Evolutionary conservation across 2,329 filamentous ascomycete genomes (phyloP), one percentile per base, ranked within the genome.

Genomic region (Aspergillus fructus): DNA sequence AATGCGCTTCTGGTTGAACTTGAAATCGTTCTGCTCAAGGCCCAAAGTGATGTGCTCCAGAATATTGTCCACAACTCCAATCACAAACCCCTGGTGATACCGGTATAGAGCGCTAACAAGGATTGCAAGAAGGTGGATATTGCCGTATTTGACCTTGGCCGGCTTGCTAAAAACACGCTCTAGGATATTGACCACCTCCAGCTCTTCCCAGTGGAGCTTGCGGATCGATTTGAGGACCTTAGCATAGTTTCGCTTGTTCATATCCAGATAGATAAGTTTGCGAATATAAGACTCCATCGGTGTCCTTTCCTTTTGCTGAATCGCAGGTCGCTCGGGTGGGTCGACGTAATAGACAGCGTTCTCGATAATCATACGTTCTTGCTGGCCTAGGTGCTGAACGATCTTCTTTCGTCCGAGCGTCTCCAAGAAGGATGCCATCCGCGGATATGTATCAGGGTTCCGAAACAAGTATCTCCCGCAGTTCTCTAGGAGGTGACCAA

Each of bases 341-440:
- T 97, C 94, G 56, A 99, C 94, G 66, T 97, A 97, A 76, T 99
- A 99, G 57, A 97, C 86, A 3, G 94, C 94, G 71, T 99, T 99
- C 73, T 99, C 94, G 57, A 99, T 94, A 30, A 97, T 85, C 93
- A 99, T 97, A 40, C 93, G 89, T 75, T 99, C 94, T 66, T 96
- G 91, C 67, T 96, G 91, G 13, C 93, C 93, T 57, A 99, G 88
- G 70, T 97, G 93, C 71, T 97, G 92, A 7, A 94, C 93, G 7
- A 90, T 87, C 77, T 99, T 99, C 79, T 99, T 99, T 57, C 94
- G 89, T 71, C 96, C 91, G 13, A 99, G 80, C 0, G 93, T 99
- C 74, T 99, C 94, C 23, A 99, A 77, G 72, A 99, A 99, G 0
- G 91, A 93, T 1, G 83, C 80, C 94, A 99, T 99, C 43, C 94